These are phyloP conservation scores for Arthrobotrys sphaeroides DNA, from an alignment of 2,329 filamentous ascomycete genomes.

Conservation along the genomic window DNA sequence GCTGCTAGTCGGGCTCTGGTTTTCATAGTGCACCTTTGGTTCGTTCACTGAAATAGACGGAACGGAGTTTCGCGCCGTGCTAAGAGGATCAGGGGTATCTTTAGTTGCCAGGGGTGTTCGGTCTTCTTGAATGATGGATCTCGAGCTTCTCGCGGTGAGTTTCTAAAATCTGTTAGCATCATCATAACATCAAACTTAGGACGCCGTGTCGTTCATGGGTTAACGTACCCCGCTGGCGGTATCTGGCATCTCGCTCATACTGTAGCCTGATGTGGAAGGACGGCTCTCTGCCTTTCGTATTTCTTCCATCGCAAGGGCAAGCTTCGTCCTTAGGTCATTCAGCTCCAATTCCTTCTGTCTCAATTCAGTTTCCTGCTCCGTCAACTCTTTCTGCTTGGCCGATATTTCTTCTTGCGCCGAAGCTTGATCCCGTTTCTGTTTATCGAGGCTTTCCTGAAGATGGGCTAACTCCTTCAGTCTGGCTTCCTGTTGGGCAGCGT, in stretches of 20 bases:
- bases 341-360: slow-evolving; percentile 18
- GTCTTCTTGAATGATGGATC: slow-evolving; percentile 25
- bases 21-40: slow-evolving; percentile 23
- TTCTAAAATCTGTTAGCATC: neutral
- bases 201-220: neutral
- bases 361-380: slow-evolving; percentile 31
- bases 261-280: slow-evolving; percentile 37
- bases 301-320: slow-evolving; percentile 34
- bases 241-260: slow-evolving; percentile 26
- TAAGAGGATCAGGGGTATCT: slow-evolving; percentile 15
- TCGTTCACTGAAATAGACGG: slow-evolving; percentile 17
- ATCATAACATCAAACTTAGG: too few relatives aligned
- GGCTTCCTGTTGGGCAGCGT: slow-evolving; percentile 4
- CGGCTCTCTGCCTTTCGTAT: slow-evolving; percentile 31
- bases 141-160: slow-evolving; percentile 3
- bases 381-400: slow-evolving; percentile 27
- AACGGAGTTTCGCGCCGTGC: neutral
- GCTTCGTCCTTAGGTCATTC: slow-evolving; percentile 24
- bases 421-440: slow-evolving; percentile 22
- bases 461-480: slow-evolving; percentile 23
- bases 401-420: slow-evolving; percentile 3
- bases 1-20: slow-evolving; percentile 22
- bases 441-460: slow-evolving; percentile 29
- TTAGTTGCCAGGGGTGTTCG: slow-evolving; percentile 10
- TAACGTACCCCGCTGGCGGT: slow-evolving; percentile 23